Conservation (phyloP, 2,329 filamentous ascomycete species). For the Pyrenophora tritici-repentis region DNA sequence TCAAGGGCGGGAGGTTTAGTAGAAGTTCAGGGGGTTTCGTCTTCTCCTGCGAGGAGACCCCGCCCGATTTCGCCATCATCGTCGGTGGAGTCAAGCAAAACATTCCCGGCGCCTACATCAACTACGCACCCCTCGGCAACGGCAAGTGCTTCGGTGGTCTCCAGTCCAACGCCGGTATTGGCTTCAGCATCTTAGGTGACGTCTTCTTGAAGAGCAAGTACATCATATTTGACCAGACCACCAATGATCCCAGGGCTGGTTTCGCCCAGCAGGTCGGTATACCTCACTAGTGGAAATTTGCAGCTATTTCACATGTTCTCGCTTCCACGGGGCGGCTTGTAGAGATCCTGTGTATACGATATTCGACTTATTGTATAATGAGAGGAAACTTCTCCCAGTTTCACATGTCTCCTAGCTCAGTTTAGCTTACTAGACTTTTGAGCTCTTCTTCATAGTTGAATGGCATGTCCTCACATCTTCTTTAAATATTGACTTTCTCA, state of each 20-base stretch:
- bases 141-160: constrained; percentile 76
- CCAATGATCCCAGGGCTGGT: constrained; percentile 48
- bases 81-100: constrained; percentile 57
- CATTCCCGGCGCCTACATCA: constrained; percentile 61
- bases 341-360: neutral
- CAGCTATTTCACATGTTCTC: neutral
- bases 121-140: constrained; percentile 53
- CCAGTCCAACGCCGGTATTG: constrained; percentile 64
- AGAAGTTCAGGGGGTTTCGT: constrained; percentile 64
- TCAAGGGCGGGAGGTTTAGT: too few relatives aligned
- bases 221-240: constrained; percentile 61
- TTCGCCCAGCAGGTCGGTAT: constrained; percentile 50
- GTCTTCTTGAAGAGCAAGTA: constrained; percentile 79
- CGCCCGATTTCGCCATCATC: constrained; percentile 60
- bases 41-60: constrained; percentile 56
- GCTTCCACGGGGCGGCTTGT: neutral
- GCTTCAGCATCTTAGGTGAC: constrained; percentile 74
- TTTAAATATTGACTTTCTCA: too few relatives aligned
- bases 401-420: too few relatives aligned
- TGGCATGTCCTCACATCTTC: too few relatives aligned
- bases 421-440: too few relatives aligned
- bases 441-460: too few relatives aligned
- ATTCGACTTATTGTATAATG: too few relatives aligned
- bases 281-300: constrained; percentile 6
- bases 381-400: too few relatives aligned